Conservation (phyloP, 2,329 filamentous ascomycete genomes). For the Fusarium setosum region DNA sequence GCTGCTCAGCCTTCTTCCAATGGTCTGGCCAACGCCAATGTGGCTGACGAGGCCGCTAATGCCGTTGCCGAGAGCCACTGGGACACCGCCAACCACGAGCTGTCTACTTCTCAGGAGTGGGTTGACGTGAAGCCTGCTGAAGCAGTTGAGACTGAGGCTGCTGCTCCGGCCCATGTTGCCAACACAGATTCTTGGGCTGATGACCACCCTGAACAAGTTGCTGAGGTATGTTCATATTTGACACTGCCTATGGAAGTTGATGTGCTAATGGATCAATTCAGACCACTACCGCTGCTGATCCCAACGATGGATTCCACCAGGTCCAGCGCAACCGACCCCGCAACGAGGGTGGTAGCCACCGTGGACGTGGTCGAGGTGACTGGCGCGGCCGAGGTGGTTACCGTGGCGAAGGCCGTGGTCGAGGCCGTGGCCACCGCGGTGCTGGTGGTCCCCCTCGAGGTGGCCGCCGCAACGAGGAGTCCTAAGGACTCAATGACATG, state of each 20-base stretch:
- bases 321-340: constrained; percentile 72
- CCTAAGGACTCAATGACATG: constrained; percentile 45
- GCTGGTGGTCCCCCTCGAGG: constrained; percentile 48
- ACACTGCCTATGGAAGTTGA: neutral
- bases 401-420: constrained; percentile 59
- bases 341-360: constrained; percentile 58
- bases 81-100: constrained; percentile 63
- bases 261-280: constrained; percentile 23
- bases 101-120: constrained; percentile 73
- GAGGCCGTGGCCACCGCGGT: constrained; percentile 53
- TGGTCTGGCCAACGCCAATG: constrained; percentile 61
- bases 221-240: constrained; percentile 52
- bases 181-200: constrained; percentile 84
- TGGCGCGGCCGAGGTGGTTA: constrained; percentile 64
- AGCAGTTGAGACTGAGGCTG: constrained; percentile 78
- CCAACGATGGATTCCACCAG: constrained; percentile 78
- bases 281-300: constrained; percentile 53
- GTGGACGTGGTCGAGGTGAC: constrained; percentile 60
- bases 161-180: constrained; percentile 66
- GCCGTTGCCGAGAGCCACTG: constrained; percentile 74
- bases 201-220: constrained; percentile 71
- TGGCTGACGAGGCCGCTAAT: constrained; percentile 66
- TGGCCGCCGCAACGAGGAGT: constrained; percentile 53
- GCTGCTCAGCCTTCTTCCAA: constrained; percentile 52
- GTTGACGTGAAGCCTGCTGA: constrained; percentile 77